Base-by-base conservation (phyloP, 352 stramenopile species). In the Blastocystis hominis region DNA sequence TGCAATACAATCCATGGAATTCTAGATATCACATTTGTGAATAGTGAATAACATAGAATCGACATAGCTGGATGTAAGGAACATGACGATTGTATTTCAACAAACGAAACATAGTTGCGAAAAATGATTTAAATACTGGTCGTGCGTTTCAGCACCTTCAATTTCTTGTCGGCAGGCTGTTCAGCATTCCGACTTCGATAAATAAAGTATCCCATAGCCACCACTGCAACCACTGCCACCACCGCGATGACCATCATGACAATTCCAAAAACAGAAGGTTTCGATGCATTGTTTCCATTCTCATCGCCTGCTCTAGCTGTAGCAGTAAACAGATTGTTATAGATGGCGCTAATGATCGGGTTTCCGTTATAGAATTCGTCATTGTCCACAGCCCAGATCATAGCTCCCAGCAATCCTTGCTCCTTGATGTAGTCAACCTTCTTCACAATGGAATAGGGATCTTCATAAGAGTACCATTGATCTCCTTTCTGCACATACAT, bases 361-460 rank as follows among this genome's bases (percentile, higher is more conserved):
- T 70, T 84, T 17, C 72, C 72, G 46, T 84, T 84, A 34, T 34
- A n/a, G 72, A 84, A 84, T 7, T 84, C 72, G 46, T 84, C 72
- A 62, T 84, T 84, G 46, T 84, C 72, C 20, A 84, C 72, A 5
- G 72, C 59, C 72, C 72, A 84, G 17, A 84, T 24, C 72, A 84
- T 84, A 34, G 44, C 72, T 17, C 72, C 72, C n/a, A 70, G 42
- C 59, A 84, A 54, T 36, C 50, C 50, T 47, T 70, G 34, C 20
- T 72, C 50, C 34, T 70, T 66, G 3, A 84, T 84, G 59, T 84
- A 84, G 20, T 84, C 36, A 9, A 84, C 54, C 59, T 84, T 84
- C 34, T 84, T 70, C 42, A 70, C 34, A 34, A 84, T 84, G 5
- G 54, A 70, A 17, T 70, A 54, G 5, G 59, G 42, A 30, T 84